Percentiles rank a stretch among this genome's conserved stretches.
phyloP scores from a whole-genome alignment of 352 stramenopile species.

The Phytophthora sojae region DNA sequence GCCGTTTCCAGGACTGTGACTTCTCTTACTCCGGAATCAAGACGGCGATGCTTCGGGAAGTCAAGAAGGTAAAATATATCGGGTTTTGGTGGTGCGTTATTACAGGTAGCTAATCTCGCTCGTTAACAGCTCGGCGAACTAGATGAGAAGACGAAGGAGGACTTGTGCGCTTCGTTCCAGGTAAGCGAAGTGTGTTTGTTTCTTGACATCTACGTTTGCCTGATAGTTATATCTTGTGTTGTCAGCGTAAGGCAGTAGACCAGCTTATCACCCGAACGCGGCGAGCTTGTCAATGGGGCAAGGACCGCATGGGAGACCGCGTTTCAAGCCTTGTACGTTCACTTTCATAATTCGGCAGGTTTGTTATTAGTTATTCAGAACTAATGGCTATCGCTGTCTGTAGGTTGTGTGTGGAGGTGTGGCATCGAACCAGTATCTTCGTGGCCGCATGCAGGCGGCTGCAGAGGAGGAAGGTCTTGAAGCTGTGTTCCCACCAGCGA shows the following conservation, averaged over 20 bases:
- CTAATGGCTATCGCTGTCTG: not conserved
- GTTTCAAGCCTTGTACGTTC: slow-evolving; percentile 82
- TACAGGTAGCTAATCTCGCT: slow-evolving; percentile 16
- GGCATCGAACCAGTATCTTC: slow-evolving; percentile 96
- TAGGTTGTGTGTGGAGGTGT: slow-evolving; percentile 97
- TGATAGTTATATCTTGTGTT: not conserved
- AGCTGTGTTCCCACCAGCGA: slow-evolving; percentile 59
- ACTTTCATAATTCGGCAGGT: not conserved
- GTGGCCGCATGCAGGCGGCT: slow-evolving; percentile 78
- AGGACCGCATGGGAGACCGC: slow-evolving; percentile 51
- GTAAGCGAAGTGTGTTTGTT: slow-evolving; percentile 21
- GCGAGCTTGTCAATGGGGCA: slow-evolving; percentile 88
- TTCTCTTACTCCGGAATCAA: slow-evolving; percentile 99
- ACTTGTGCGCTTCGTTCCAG: slow-evolving; percentile 97
- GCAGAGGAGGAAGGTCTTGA: slow-evolving; percentile 57
- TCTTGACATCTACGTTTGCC: not conserved
- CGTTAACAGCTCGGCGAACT: slow-evolving; percentile 59
- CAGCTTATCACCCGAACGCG: slow-evolving; percentile 81
- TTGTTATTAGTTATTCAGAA: not conserved
- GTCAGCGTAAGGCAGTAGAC: slow-evolving; percentile 58
- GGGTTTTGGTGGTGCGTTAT: not conserved
- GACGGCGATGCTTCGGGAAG: slow-evolving; percentile 92
- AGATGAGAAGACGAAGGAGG: slow-evolving; percentile 63
- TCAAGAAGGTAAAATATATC: slow-evolving; percentile 54
- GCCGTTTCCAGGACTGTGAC: slow-evolving; percentile 88